These are phyloP conservation scores for Juglanconis oblonga DNA, from an alignment of 2,329 filamentous ascomycete species.

Conservation along the genomic window DNA sequence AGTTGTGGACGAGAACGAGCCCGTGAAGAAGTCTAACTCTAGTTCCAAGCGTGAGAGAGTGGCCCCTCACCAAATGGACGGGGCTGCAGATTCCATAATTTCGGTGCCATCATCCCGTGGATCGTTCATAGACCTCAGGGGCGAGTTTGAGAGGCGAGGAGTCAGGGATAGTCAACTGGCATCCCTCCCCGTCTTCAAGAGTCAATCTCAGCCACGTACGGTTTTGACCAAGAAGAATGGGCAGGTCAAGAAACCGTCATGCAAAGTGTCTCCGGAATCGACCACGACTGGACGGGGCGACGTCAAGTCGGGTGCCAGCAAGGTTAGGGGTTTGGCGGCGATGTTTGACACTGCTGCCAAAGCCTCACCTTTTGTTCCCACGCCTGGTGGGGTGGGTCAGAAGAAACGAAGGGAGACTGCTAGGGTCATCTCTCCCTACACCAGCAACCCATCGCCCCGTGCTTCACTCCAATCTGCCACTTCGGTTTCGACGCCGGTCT, in stretches of 20 bases:
- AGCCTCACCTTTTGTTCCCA: constrained; percentile 21
- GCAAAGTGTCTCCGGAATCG: constrained; percentile 2
- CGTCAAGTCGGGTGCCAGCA: constrained; percentile 25
- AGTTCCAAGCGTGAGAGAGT: background rate
- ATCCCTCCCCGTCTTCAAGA: constrained; percentile 4
- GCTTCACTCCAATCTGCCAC: constrained; percentile 5
- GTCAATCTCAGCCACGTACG: background rate
- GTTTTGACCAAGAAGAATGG: constrained; percentile 3
- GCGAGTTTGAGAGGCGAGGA: background rate
- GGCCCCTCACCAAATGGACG: constrained; percentile 14
- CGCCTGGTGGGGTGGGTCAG: constrained; percentile 2
- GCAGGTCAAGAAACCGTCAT: constrained; percentile 5
- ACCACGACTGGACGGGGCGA: background rate
- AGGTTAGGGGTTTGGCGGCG: constrained; percentile 50
- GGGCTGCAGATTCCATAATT: constrained; percentile 1
- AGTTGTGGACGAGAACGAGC: background rate
- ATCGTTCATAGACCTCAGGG: constrained; percentile 1
- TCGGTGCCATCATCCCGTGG: constrained; percentile 2
- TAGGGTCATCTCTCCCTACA: constrained; percentile 15
- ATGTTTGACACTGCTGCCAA: constrained; percentile 43
- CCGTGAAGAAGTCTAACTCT: background rate
- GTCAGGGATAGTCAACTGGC: background rate
- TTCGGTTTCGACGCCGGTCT: constrained; percentile 10
- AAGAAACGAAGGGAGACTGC: constrained; percentile 12
- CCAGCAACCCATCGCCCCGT: constrained; percentile 14